These are phyloP conservation scores for Cantharellus cinnabarinus DNA, from an alignment of 768 basidiomycete species.

Conservation along the genomic window DNA sequence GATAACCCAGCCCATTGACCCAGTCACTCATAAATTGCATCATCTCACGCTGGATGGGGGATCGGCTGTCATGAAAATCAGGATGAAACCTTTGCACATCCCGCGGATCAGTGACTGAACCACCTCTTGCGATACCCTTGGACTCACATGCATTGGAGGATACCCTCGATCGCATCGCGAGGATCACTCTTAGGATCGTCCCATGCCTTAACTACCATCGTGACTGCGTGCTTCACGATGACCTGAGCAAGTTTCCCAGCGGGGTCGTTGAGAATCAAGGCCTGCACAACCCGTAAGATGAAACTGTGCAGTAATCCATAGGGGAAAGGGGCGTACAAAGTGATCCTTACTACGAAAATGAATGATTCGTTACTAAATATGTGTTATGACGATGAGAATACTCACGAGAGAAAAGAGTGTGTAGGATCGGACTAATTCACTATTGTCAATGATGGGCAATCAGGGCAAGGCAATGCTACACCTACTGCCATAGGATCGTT, in stretches of 20 bases:
- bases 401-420: conserved; percentile 35
- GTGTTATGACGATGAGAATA: too few species aligned
- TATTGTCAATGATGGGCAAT: too few species aligned
- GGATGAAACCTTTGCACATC: conserved; percentile 51
- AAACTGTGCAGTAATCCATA: too few species aligned
- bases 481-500: conserved; percentile 41
- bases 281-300: too few species aligned
- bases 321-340: conserved; percentile 21
- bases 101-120: background rate
- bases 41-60: conserved; percentile 59
- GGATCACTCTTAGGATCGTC: conserved; percentile 27
- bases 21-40: conserved; percentile 42
- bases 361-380: too few species aligned
- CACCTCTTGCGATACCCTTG: background rate
- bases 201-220: background rate
- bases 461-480: too few species aligned
- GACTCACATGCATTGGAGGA: conserved; percentile 44
- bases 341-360: conserved; percentile 29
- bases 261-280: conserved; percentile 48
- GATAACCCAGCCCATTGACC: conserved; percentile 31
- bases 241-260: conserved; percentile 53
- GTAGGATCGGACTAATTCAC: conserved; percentile 32
- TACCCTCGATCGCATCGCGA: conserved; percentile 35
- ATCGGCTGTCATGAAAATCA: conserved; percentile 46
- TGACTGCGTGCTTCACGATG: conserved; percentile 32